These are phyloP conservation scores for Aspergillus pseudotamarii DNA, from an alignment of 2,329 filamentous ascomycete genomes.

Conservation along the genomic window DNA sequence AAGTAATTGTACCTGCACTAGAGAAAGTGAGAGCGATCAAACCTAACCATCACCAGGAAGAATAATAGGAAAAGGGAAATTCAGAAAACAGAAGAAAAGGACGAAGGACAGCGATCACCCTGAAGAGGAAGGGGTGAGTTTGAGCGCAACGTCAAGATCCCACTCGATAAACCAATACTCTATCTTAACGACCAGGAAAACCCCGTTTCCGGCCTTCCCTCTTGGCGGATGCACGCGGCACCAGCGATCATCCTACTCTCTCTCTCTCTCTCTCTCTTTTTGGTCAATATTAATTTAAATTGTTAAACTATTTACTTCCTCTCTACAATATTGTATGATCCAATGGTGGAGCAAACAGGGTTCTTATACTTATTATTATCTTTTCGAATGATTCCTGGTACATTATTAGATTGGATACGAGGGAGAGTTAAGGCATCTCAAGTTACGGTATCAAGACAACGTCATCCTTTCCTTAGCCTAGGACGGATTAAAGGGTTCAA, in stretches of 20 bases:
- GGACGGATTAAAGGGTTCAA: neutral
- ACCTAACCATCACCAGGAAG: neutral
- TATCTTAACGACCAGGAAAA: neutral
- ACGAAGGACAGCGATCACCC: slow-evolving; percentile 1
- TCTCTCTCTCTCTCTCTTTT: too few relatives aligned
- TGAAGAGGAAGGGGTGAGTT: slow-evolving; percentile 2
- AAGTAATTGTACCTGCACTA: neutral
- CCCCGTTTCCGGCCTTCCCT: neutral
- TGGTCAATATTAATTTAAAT: too few relatives aligned
- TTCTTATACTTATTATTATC: too few relatives aligned
- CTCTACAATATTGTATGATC: neutral
- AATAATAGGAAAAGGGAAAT: neutral
- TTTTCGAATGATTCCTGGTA: too few relatives aligned
- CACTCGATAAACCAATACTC: neutral
- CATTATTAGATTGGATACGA: too few relatives aligned
- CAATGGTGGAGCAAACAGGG: too few relatives aligned
- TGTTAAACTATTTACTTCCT: neutral
- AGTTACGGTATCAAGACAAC: neutral
- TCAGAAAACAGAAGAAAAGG: neutral
- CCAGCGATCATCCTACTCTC: too few relatives aligned
- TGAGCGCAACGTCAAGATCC: neutral
- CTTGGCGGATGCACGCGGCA: slow-evolving; percentile 2
- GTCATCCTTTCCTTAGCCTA: neutral
- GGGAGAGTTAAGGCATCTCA: neutral
- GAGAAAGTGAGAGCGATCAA: slow-evolving; percentile 3